Percentiles rank a stretch among this genome's conserved stretches.
Conservation (phyloP, 2,329 filamentous ascomycete species). For the Mycosphaerelloides madeirae region DNA sequence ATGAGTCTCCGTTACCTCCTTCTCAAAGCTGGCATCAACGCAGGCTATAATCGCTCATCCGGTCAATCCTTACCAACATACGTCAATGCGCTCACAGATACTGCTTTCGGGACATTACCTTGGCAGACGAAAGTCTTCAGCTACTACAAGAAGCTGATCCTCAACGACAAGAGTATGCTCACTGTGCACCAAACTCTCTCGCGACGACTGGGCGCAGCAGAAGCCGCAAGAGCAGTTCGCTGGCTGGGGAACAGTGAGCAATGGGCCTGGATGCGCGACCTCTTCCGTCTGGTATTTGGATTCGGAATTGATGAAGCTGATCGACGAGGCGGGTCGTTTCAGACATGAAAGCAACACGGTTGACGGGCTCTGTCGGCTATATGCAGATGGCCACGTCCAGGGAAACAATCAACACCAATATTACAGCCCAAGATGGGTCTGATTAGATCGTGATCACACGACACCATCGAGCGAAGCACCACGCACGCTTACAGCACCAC, state of each 20-base stretch:
- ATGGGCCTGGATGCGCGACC: conserved; percentile 73
- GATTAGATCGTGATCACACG: too few relatives aligned
- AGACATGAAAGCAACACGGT: conserved; percentile 8
- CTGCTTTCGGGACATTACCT: conserved; percentile 69
- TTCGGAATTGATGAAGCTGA: conserved; percentile 72
- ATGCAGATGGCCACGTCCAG: not conserved
- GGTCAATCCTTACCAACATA: conserved; percentile 63
- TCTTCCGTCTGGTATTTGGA: conserved; percentile 80
- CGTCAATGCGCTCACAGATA: conserved; percentile 67
- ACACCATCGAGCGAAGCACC: too few relatives aligned
- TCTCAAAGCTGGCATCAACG: conserved; percentile 78
- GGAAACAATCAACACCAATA: not conserved
- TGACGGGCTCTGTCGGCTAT: not conserved
- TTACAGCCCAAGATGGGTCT: not conserved
- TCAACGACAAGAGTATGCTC: conserved; percentile 65
- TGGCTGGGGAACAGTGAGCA: conserved; percentile 69
- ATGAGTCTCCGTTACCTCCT: conserved; percentile 72
- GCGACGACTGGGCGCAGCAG: conserved; percentile 62
- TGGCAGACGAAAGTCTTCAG: conserved; percentile 69
- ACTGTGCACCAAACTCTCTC: conserved; percentile 51
- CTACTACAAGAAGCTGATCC: conserved; percentile 74
- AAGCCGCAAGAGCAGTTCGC: conserved; percentile 73
- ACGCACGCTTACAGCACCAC: too few relatives aligned
- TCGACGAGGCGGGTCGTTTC: conserved; percentile 17
- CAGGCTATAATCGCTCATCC: conserved; percentile 66